Base-by-base conservation (phyloP, 2,329 filamentous ascomycete genomes). In the Penicillium corylophilum region DNA sequence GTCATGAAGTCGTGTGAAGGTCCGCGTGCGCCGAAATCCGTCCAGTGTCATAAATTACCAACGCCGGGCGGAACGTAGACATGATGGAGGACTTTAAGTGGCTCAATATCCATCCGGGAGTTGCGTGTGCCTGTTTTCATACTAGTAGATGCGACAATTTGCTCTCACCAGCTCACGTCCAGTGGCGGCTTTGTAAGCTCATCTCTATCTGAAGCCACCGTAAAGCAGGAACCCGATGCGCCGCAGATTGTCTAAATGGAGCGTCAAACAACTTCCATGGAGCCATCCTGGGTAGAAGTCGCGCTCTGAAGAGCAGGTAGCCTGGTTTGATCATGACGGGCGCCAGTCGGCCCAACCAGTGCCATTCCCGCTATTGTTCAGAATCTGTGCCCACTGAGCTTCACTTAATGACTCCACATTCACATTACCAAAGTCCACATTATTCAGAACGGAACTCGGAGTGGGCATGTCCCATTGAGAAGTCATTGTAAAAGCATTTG, bases 311-410 rank as follows among this genome's bases (percentile, higher is more conserved):
- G 12, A 3, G 18, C 35, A 36, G 4, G 8, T 9, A 35, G n/a
- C 33, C 33, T 35, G 10, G 13, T 26, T 5, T 16, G 8, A 24
- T 62, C 56, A 62, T 9, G 59, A 56, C 41, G 45, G 50, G 4
- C 58, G 59, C 60, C 62, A 72, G 26, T 60, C 63, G 31, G 64
- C 61, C 67, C 68, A 70, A 7, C 62, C 57, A 41, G 61, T 36
- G 0, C 44, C 45, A 42, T 40, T 51, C 8, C 44, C 49, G 38
- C 46, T 47, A 23, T 51, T 53, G 12, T 63, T 55, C 48, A 71
- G 47, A 1, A 71, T 61, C 23, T 71, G 64, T 3, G 66, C 64
- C 68, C 72, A 74, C 35, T 73, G 69, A 4, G 64, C 63, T 16
- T 71, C 70, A 23, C 53, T 67, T 7, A 71, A 56, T 13, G 60